phyloP scores from a whole-genome alignment of 2,329 filamentous ascomycete genomes.

The Fusarium redolens region DNA sequence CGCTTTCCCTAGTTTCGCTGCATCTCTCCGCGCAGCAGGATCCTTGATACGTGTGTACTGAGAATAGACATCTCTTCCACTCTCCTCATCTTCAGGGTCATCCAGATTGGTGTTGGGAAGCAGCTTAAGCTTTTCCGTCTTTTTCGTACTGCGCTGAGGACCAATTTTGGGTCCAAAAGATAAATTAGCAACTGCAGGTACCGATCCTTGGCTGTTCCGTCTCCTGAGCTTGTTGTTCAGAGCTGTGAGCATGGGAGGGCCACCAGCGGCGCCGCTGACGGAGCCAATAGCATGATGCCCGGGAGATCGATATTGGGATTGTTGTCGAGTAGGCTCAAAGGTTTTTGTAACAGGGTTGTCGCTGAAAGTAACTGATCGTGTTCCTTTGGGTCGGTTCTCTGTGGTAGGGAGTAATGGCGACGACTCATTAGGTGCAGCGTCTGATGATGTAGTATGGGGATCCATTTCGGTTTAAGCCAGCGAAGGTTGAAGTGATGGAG shows the following conservation, averaged over 20 bases:
- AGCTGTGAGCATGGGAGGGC: constrained; percentile 75
- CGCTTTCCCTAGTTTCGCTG: constrained; percentile 90
- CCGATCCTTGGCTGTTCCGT: constrained; percentile 80
- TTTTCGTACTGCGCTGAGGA: constrained; percentile 94
- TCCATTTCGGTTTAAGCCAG: constrained; percentile 40
- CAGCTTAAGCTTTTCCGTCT: constrained; percentile 96
- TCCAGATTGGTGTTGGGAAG: constrained; percentile 88
- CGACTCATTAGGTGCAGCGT: constrained; percentile 46
- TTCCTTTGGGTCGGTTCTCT: constrained; percentile 55
- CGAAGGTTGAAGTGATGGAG: constrained; percentile 16
- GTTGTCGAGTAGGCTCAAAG: constrained; percentile 61
- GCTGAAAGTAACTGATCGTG: constrained; percentile 82
- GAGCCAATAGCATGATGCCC: constrained; percentile 44
- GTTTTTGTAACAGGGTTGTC: constrained; percentile 73
- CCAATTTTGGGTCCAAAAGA: constrained; percentile 77
- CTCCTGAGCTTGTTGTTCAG: constrained; percentile 89
- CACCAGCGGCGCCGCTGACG: constrained; percentile 51
- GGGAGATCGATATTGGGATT: constrained; percentile 45
- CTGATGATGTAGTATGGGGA: constrained; percentile 36
- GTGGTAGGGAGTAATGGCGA: constrained; percentile 52
- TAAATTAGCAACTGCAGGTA: constrained; percentile 51
- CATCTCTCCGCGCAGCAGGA: constrained; percentile 90
- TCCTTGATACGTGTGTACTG: constrained; percentile 99
- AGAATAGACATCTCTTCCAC: constrained; percentile 93
- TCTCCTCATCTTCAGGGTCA: constrained; percentile 86